A percentile compares a stretch with the other conserved stretches of the same genome.
phyloP scores from a whole-genome alignment of 2,329 filamentous ascomycete species.

The Epichloe sp. region DNA sequence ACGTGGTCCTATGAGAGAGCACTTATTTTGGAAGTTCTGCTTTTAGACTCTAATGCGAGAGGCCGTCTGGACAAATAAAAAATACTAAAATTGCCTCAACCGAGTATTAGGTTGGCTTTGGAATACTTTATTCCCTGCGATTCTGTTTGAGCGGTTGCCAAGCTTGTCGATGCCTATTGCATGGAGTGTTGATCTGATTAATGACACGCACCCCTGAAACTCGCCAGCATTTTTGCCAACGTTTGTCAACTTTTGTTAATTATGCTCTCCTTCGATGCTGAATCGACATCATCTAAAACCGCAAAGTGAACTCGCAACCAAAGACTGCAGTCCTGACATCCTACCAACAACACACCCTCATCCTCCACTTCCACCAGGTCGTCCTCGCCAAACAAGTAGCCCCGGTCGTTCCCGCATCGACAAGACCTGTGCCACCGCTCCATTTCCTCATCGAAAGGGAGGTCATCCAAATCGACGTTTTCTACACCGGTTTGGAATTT shows the following conservation, averaged over 20 bases:
- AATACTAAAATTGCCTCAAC: slow-evolving; percentile 33
- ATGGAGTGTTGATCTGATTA: not conserved
- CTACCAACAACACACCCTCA: slow-evolving; percentile 48
- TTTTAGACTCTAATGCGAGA: slow-evolving; percentile 42
- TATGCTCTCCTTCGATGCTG: slow-evolving; percentile 9
- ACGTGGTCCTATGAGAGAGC: slow-evolving; percentile 30
- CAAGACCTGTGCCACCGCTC: slow-evolving; percentile 44
- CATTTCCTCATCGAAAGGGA: slow-evolving; percentile 35
- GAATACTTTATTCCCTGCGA: no score
- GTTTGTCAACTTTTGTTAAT: slow-evolving; percentile 12
- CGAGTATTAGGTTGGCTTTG: not conserved
- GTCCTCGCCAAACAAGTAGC: slow-evolving; percentile 44
- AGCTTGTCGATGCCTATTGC: not conserved
- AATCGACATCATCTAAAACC: slow-evolving; percentile 28
- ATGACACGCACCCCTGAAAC: not conserved
- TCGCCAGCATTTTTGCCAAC: not conserved
- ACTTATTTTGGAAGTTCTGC: slow-evolving; percentile 33
- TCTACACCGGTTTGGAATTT: slow-evolving; percentile 47
- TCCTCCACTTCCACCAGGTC: slow-evolving; percentile 47
- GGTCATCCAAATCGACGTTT: slow-evolving; percentile 51
- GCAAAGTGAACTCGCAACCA: slow-evolving; percentile 54
- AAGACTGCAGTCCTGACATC: slow-evolving; percentile 52
- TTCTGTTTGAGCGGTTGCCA: not conserved
- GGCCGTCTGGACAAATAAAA: slow-evolving; percentile 44
- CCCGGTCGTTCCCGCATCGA: slow-evolving; percentile 49